Conservation (phyloP, 768 basidiomycete species). For the Leucosporidium scottii region DNA sequence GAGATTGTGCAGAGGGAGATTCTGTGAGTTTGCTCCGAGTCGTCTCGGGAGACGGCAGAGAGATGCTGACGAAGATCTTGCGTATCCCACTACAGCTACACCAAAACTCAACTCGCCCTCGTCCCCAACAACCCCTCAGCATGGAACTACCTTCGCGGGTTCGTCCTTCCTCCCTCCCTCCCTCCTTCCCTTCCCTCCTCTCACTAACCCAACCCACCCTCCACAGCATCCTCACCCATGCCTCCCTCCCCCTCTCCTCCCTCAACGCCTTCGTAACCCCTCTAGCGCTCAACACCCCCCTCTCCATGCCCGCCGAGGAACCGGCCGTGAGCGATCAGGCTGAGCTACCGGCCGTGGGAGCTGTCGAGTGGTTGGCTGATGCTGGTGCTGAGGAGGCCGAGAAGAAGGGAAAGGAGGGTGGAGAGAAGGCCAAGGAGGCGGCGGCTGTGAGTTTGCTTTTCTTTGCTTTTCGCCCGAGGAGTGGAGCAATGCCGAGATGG, state of each 20-base stretch:
- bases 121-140: conserved; percentile 90
- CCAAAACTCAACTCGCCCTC: conserved; percentile 71
- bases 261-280: conserved; percentile 58
- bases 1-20: conserved; percentile 62
- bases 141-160: conserved; percentile 90
- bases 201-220: not conserved
- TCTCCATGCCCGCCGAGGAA: conserved; percentile 20
- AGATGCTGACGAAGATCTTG: not conserved
- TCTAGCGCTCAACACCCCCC: conserved; percentile 48
- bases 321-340: conserved; percentile 69
- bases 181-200: not conserved
- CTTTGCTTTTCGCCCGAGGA: no score
- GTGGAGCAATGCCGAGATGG: no score
- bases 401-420: conserved; percentile 21
- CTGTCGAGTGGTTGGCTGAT: conserved; percentile 64
- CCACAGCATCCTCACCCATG: conserved; percentile 56
- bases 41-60: no score
- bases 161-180: not conserved
- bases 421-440: conserved; percentile 26
- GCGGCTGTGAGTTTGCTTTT: conserved; percentile 17
- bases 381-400: conserved; percentile 4
- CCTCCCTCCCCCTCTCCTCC: conserved; percentile 53
- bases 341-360: conserved; percentile 66
- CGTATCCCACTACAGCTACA: conserved; percentile 51
- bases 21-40: conserved; percentile 50